These are phyloP conservation scores for Candida sithepensis DNA, from an alignment of 805 yeast genomes.

Conservation along the genomic window DNA sequence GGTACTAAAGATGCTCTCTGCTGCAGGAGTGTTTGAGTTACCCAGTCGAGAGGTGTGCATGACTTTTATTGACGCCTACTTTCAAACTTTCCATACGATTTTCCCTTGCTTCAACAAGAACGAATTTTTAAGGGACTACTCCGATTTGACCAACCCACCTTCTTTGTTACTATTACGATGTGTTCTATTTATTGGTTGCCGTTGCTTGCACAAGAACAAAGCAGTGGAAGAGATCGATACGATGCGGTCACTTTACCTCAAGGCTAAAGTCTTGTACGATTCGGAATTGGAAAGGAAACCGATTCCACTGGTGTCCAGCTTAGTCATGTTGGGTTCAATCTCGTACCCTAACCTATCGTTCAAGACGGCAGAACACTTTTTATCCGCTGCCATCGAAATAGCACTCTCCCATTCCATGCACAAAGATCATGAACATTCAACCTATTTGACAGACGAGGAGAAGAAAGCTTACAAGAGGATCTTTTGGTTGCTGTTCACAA, in stretches of 20 bases:
- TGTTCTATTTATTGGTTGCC: slow-evolving; percentile 58
- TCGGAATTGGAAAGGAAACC: slow-evolving; percentile 64
- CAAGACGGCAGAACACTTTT: slow-evolving; percentile 1
- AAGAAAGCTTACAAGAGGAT: slow-evolving; percentile 53
- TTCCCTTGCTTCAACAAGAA: slow-evolving; percentile 63
- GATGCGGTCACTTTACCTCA: slow-evolving; percentile 45
- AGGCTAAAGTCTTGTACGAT: slow-evolving; percentile 59
- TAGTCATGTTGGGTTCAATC: neutral
- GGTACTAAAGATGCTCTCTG: slow-evolving; percentile 57
- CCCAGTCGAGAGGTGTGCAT: slow-evolving; percentile 56
- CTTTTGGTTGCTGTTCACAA: slow-evolving; percentile 69
- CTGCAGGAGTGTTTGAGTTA: slow-evolving; percentile 64
- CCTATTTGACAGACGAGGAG: slow-evolving; percentile 4
- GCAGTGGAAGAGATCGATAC: slow-evolving; percentile 43
- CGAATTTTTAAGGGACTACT: slow-evolving; percentile 52
- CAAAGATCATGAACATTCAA: slow-evolving; percentile 31
- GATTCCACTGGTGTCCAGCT: slow-evolving; percentile 39
- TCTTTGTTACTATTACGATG: slow-evolving; percentile 56
- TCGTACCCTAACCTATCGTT: slow-evolving; percentile 48
- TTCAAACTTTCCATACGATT: slow-evolving; percentile 58
- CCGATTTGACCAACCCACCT: slow-evolving; percentile 52
- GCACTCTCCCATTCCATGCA: slow-evolving; percentile 73
- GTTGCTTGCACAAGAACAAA: neutral
- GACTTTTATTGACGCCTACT: slow-evolving; percentile 55
- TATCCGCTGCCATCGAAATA: slow-evolving; percentile 57